Conservation (phyloP, 805 yeast species). For the Yarrowia sp. region DNA sequence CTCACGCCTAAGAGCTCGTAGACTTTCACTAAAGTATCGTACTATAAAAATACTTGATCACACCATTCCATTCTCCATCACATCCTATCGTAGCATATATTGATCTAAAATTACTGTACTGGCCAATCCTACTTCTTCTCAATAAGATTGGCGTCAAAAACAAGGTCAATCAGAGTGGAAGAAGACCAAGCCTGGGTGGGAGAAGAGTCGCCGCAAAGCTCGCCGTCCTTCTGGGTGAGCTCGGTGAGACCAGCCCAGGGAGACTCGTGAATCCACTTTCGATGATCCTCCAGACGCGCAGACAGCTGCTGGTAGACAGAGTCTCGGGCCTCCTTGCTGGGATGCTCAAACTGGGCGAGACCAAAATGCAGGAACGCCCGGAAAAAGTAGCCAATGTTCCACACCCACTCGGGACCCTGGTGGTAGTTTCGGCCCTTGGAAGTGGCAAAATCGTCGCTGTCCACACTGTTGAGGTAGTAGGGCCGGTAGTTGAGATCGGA, state of each 20-base stretch:
- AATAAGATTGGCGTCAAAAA: conserved; percentile 46
- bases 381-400: conserved; percentile 84
- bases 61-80: no score
- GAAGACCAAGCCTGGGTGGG: conserved; percentile 98
- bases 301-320: conserved; percentile 53
- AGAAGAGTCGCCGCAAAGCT: conserved; percentile 75
- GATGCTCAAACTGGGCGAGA: conserved; percentile 37
- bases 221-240: conserved; percentile 85
- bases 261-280: conserved; percentile 66
- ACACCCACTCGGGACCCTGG: conserved; percentile 99
- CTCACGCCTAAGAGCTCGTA: no score
- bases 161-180: conserved; percentile 77
- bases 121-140: neutral
- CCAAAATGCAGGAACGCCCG: conserved; percentile 68
- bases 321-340: conserved; percentile 31
- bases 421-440: conserved; percentile 95
- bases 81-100: neutral
- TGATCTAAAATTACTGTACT: conserved; percentile 13
- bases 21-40: no score
- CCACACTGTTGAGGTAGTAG: conserved; percentile 75
- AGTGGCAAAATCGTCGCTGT: conserved; percentile 82
- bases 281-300: conserved; percentile 59
- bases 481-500: conserved; percentile 90
- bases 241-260: conserved; percentile 95
- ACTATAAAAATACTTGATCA: no score